A percentile compares a stretch with the other conserved stretches of the same genome.
These are phyloP conservation scores for Epithemia pelagica DNA, from an alignment of 108 stramenopile genomes.

Conservation along the genomic window DNA sequence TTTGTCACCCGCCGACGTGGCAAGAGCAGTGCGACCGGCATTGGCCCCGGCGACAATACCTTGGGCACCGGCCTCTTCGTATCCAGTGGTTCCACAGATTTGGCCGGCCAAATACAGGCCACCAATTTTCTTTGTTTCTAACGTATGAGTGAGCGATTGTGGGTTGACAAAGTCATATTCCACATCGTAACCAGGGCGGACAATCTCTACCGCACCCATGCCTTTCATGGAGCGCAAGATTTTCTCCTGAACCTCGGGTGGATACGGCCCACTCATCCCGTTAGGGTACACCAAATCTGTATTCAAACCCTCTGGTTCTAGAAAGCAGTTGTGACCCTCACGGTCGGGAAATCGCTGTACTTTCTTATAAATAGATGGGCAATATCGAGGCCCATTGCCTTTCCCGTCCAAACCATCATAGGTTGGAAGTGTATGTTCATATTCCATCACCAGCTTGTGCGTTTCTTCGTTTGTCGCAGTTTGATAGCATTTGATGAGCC, in stretches of 20 bases:
- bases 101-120: constrained; percentile 96
- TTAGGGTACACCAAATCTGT: constrained; percentile 96
- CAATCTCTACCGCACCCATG: constrained; percentile 88
- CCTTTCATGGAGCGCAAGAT: constrained; percentile 88
- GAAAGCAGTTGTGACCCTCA: constrained; percentile 87
- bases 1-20: constrained; percentile 37
- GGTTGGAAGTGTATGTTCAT: constrained; percentile 77
- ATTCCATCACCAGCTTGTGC: constrained; percentile 86
- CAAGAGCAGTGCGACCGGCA: constrained; percentile 70
- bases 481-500: constrained; percentile 66
- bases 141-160: constrained; percentile 75
- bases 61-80: constrained; percentile 98
- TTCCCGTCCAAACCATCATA: constrained; percentile 88
- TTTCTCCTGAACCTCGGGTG: constrained; percentile 85
- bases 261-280: constrained; percentile 88
- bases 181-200: constrained; percentile 88
- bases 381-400: constrained; percentile 93
- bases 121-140: constrained; percentile 85
- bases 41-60: constrained; percentile 93
- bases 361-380: constrained; percentile 95
- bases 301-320: constrained; percentile 96
- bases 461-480: constrained; percentile 86
- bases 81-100: constrained; percentile 98
- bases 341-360: constrained; percentile 92
- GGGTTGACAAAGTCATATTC: constrained; percentile 98